These are phyloP conservation scores for Pezicula radicicola DNA, from an alignment of 2,329 filamentous ascomycete species.

Conservation along the genomic window DNA sequence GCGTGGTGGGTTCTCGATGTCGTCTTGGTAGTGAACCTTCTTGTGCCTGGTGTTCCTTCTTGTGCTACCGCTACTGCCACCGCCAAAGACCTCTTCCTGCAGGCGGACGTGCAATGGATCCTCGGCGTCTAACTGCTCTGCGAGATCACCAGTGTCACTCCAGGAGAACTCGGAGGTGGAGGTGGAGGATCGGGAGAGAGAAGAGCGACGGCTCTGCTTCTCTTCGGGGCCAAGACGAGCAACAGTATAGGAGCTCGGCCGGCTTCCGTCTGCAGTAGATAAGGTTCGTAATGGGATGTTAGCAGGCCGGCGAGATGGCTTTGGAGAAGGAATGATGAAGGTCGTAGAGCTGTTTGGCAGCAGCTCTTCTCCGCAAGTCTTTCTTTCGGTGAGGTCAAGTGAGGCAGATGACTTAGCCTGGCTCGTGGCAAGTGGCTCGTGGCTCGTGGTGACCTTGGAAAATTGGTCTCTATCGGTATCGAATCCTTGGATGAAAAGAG, in stretches of 20 bases:
- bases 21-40: slow-evolving; percentile 65
- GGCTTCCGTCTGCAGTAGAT: slow-evolving; percentile 34
- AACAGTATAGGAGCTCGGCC: slow-evolving; percentile 35
- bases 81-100: slow-evolving; percentile 56
- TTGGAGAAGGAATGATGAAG: slow-evolving; percentile 83
- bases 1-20: slow-evolving; percentile 34
- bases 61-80: slow-evolving; percentile 40
- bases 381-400: background rate
- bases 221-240: slow-evolving; percentile 41
- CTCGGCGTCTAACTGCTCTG: slow-evolving; percentile 83
- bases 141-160: slow-evolving; percentile 93
- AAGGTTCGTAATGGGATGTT: slow-evolving; percentile 87
- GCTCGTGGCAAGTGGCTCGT: background rate
- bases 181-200: slow-evolving; percentile 52
- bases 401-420: background rate
- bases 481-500: no score
- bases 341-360: slow-evolving; percentile 72
- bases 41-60: slow-evolving; percentile 51
- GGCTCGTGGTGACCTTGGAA: no score
- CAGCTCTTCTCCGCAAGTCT: slow-evolving; percentile 58
- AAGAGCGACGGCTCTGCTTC: slow-evolving; percentile 37
- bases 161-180: slow-evolving; percentile 72
- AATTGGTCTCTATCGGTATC: background rate
- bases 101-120: slow-evolving; percentile 74
- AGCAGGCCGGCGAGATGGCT: slow-evolving; percentile 64